These are phyloP conservation scores for Thalassiosira hispida DNA, from an alignment of 352 stramenopile genomes.

Conservation along the genomic window DNA sequence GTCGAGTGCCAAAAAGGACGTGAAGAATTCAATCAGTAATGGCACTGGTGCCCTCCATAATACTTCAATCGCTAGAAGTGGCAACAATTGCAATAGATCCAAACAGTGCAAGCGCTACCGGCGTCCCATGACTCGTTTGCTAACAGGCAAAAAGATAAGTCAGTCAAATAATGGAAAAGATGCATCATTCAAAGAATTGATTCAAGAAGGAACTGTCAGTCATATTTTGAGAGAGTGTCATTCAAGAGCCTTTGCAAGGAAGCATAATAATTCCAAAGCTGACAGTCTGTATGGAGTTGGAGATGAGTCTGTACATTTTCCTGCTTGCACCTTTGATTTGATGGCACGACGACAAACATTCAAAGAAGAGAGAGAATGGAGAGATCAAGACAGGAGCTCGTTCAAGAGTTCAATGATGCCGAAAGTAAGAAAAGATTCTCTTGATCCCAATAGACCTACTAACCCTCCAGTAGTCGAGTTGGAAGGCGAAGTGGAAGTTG, in stretches of 20 bases:
- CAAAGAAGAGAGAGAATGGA: too few relatives aligned
- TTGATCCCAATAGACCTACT: neutral
- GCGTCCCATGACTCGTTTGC: slow-evolving; percentile 8
- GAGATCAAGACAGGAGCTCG: too few relatives aligned
- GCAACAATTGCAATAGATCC: neutral
- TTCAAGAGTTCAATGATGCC: neutral
- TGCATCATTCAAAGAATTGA: slow-evolving; percentile 9
- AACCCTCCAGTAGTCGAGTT: neutral
- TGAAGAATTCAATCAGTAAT: neutral
- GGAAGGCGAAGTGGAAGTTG: neutral
- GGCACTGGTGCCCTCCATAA: neutral
- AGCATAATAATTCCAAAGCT: neutral
- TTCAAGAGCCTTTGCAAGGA: slow-evolving; percentile 1
- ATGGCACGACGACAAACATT: neutral
- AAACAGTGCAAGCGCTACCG: slow-evolving; percentile 22
- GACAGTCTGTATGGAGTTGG: slow-evolving; percentile 20
- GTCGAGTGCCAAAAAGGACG: neutral
- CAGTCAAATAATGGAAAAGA: neutral
- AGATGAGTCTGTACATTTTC: slow-evolving; percentile 12
- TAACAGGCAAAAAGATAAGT: neutral
- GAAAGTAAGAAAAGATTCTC: neutral
- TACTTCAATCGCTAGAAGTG: neutral
- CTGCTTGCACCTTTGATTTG: slow-evolving; percentile 5
- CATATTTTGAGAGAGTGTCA: slow-evolving; percentile 28
- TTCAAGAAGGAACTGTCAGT: slow-evolving; percentile 10